Evolutionary conservation across 2,329 filamentous ascomycete genomes (phyloP).

Genomic region (Penicillium crustosum): DNA sequence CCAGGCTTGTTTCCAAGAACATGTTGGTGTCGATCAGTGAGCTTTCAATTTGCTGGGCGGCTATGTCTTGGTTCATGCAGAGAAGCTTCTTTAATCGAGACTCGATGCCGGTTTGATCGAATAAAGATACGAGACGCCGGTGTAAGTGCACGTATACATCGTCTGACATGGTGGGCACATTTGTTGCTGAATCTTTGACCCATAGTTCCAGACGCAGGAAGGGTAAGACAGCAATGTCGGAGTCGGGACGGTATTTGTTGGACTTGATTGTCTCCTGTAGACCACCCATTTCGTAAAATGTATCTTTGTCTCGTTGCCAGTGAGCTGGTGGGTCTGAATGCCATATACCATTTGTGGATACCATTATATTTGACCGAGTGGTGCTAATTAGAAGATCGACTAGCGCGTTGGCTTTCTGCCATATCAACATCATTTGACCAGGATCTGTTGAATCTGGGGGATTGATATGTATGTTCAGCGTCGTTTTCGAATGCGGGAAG

Average conservation of each 20-base stretch:
- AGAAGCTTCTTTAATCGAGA: not conserved
- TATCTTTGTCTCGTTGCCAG: not conserved
- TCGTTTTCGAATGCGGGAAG: not conserved
- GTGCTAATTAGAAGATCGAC: not conserved
- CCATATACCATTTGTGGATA: not conserved
- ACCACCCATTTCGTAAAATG: not conserved
- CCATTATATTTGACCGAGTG: not conserved
- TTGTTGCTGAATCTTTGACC: not conserved
- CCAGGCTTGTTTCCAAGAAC: constrained; percentile 1
- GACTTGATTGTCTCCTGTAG: not conserved
- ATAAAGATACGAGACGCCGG: not conserved
- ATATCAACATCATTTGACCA: not conserved
- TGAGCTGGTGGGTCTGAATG: not conserved
- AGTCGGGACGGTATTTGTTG: not conserved
- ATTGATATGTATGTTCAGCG: not conserved
- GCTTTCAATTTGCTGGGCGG: not conserved
- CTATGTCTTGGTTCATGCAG: not conserved
- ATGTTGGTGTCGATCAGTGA: not conserved
- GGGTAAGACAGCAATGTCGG: constrained; percentile 7
- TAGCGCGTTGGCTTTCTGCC: not conserved
- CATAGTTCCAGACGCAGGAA: constrained; percentile 1
- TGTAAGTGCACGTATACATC: not conserved
- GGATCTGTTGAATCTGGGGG: not conserved
- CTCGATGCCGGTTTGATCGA: not conserved
- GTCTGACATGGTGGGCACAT: not conserved